Evolutionary conservation across 164 flowering plant species (phyloP), one percentile per base, ranked within the genome.

Genomic region (Tetracentron sinense): DNA sequence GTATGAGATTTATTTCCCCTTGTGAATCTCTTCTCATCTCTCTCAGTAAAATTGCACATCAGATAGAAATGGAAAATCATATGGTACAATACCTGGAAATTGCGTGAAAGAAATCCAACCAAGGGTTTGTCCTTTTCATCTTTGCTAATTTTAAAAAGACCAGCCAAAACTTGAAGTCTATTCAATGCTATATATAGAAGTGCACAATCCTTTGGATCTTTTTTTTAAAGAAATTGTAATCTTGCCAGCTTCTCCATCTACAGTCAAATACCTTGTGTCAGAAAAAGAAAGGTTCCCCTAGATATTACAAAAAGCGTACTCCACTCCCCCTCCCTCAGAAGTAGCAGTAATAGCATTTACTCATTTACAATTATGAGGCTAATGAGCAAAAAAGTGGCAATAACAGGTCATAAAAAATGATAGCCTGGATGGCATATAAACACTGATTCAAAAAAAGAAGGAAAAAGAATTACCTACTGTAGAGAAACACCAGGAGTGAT

Each of bases 171-270:
- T 77, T 95, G 90, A 62, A 88, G 65, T 79, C 99, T 88, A 70
- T 88, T 92, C 33, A 95, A 70, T 59, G 91, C 96, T 54, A 95
- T 75, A 66, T 95, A 92, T 28, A 95, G 79, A 62, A 95, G 88
- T 25, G 94, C 83, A 79, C 97, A 95, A 58, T 82, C 96, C 78
- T 88, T 95, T 16, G 99, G 97, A 76, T 95, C 90, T 74, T 77
- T 95, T 28, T 73, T 88, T 82, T 84, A 88, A 63, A 95, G 73
- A 74, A 84, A 95, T 54, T 85, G 96, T 42, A 53, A 69, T 74
- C 97, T 90, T 38, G 99, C 99, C 75, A 95, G 73, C 75, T 84
- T 88, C 85, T 95, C 99, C 94, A 95, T 85, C 99, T 95, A 76
- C 17, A 14, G 30, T 66, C 56, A 63, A 65, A 35, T 51, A 54